A percentile compares a stretch with the other conserved stretches of the same genome.
phyloP scores from a whole-genome alignment of 2,329 filamentous ascomycete species.

The Colletotrichum shisoi region DNA sequence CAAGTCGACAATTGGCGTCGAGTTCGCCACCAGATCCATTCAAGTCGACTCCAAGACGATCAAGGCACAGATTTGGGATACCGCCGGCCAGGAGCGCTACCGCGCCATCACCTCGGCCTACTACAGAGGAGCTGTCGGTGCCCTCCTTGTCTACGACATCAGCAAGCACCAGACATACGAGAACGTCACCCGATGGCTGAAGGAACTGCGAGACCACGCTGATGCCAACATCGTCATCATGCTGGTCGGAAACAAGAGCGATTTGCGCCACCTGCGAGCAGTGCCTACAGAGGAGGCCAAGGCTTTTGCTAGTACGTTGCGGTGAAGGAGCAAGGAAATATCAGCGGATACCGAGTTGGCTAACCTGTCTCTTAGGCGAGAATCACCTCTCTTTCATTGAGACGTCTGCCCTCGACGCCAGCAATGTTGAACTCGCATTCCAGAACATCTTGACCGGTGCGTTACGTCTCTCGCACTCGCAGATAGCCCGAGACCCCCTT shows the following conservation, averaged over 20 bases:
- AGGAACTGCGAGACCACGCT: conserved; percentile 96
- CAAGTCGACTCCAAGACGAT: conserved; percentile 99
- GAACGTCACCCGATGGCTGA: conserved; percentile 98
- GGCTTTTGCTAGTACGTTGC: conserved; percentile 83
- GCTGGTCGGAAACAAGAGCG: conserved; percentile 99
- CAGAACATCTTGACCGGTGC: conserved; percentile 98
- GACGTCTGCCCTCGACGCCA: conserved; percentile 97
- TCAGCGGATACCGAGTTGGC: conserved; percentile 11
- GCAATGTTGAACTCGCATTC: conserved; percentile 98
- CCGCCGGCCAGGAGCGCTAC: conserved; percentile 97
- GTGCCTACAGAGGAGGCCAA: conserved; percentile 98
- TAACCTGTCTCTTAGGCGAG: conserved; percentile 69
- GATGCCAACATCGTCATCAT: conserved; percentile 99
- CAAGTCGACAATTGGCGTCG: conserved; percentile 99
- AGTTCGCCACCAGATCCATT: conserved; percentile 98
- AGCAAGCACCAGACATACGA: conserved; percentile 99
- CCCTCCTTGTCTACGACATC: conserved; percentile 98
- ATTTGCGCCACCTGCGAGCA: conserved; percentile 97
- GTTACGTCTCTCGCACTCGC: conserved; percentile 44
- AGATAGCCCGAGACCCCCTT: conserved; percentile 23
- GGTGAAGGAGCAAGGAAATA: conserved; percentile 34
- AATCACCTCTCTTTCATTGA: conserved; percentile 99
- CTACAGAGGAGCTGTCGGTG: conserved; percentile 96
- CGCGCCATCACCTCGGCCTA: conserved; percentile 99
- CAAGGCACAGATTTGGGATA: conserved; percentile 99